Evolutionary conservation across 306 rosid species (phyloP).

Genomic region (Medicago ruthenica): DNA sequence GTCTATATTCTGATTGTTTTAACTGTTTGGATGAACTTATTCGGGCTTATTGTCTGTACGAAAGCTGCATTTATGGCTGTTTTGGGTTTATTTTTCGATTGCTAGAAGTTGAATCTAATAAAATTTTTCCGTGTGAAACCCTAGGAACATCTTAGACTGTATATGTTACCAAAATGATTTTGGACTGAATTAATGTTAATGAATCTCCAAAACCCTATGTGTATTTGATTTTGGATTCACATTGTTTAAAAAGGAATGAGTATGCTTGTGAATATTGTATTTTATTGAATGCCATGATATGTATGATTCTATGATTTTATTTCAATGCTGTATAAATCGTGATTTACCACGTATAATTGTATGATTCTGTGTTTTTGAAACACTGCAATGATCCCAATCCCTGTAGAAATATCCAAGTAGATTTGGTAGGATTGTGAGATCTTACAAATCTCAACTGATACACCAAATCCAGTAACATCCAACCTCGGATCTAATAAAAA

Average conservation of each 20-base stretch:
- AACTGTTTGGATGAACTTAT: background rate
- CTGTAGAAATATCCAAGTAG: background rate
- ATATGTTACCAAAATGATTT: background rate
- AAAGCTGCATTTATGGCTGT: background rate
- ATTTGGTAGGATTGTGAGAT: background rate
- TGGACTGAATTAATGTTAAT: background rate
- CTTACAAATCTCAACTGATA: background rate
- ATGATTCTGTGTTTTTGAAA: background rate
- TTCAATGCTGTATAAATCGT: background rate
- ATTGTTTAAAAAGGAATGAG: background rate
- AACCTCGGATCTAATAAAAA: too few relatives aligned
- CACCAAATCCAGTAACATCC: conserved; percentile 5
- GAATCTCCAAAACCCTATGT: background rate
- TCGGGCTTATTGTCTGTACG: background rate
- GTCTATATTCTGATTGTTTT: background rate
- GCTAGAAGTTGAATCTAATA: background rate
- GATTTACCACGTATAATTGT: background rate
- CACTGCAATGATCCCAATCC: background rate
- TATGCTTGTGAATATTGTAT: background rate
- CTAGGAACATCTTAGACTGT: background rate
- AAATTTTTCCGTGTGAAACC: background rate
- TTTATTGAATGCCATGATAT: background rate
- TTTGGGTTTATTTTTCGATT: background rate
- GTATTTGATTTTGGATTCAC: background rate
- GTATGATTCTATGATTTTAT: background rate